Evolutionary conservation across 768 basidiomycete genomes (phyloP).

Genomic region (Trametes cubensis): DNA sequence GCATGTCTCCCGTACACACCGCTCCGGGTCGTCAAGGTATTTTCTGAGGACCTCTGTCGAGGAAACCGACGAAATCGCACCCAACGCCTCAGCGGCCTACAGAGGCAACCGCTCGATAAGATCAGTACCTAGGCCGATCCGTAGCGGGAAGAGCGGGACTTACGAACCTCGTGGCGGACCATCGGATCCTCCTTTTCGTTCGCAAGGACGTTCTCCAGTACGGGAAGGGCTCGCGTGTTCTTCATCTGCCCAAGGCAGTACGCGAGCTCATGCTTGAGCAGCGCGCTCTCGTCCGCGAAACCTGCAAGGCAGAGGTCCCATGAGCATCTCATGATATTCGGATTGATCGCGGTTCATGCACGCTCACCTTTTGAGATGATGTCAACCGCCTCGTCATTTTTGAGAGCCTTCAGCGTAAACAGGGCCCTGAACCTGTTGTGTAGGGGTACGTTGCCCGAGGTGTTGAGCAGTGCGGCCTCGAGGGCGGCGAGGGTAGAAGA

Average conservation of each 20-base stretch:
- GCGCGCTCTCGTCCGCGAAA: constrained; percentile 81
- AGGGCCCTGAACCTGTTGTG: constrained; percentile 89
- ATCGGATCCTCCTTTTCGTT: constrained; percentile 81
- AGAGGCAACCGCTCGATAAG: neutral
- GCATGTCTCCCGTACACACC: constrained; percentile 90
- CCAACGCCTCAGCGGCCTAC: constrained; percentile 98
- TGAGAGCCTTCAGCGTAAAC: constrained; percentile 88
- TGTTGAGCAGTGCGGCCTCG: constrained; percentile 79
- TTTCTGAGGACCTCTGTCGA: constrained; percentile 72
- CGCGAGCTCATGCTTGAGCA: constrained; percentile 96
- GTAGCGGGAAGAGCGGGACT: neutral
- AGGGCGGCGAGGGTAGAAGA: constrained; percentile 63
- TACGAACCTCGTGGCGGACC: constrained; percentile 92
- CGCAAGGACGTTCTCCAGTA: constrained; percentile 74
- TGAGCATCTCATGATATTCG: neutral
- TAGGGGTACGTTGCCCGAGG: constrained; percentile 67
- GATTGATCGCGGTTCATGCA: neutral
- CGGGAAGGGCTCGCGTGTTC: constrained; percentile 69
- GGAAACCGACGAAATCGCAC: constrained; percentile 75
- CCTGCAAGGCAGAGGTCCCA: constrained; percentile 46
- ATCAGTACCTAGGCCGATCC: neutral
- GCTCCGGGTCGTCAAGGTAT: constrained; percentile 71
- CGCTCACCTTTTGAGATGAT: constrained; percentile 82
- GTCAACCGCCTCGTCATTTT: constrained; percentile 73
- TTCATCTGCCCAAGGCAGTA: constrained; percentile 96